Conservation (phyloP, 2,329 filamentous ascomycete species). For the Trichoderma citrinoviride region DNA sequence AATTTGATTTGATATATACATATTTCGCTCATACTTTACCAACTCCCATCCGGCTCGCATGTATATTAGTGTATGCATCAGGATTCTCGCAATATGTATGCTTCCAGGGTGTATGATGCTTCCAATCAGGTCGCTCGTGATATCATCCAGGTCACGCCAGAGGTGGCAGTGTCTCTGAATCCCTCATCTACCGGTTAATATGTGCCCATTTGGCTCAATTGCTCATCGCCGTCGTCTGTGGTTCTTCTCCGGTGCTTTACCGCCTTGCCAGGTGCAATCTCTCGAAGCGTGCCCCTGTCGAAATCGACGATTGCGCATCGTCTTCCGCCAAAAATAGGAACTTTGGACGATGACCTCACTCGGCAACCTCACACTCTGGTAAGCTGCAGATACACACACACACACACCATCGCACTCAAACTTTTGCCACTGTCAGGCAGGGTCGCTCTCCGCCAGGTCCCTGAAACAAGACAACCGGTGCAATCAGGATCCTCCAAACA, state of each 20-base stretch:
- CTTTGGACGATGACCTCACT: slow-evolving; percentile 15
- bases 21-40: slow-evolving; percentile 18
- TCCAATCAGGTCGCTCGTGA: slow-evolving; percentile 19
- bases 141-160: slow-evolving; percentile 20
- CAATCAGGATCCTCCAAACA: neutral
- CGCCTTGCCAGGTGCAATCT: neutral
- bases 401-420: neutral
- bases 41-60: slow-evolving; percentile 7
- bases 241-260: neutral
- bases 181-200: slow-evolving; percentile 21
- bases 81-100: slow-evolving; percentile 10
- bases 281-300: neutral
- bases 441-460: neutral
- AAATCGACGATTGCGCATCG: slow-evolving; percentile 12
- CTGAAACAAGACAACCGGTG: slow-evolving; percentile 5
- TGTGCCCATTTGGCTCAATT: slow-evolving; percentile 16
- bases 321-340: slow-evolving; percentile 1
- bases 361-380: neutral
- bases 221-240: neutral
- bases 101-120: slow-evolving; percentile 9
- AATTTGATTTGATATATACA: slow-evolving; percentile 12
- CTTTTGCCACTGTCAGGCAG: slow-evolving; percentile 9
- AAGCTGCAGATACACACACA: neutral
- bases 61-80: slow-evolving; percentile 16
- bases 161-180: slow-evolving; percentile 19